Evolutionary conservation across 192 early-diverging fungal genomes (phyloP).

Genomic region (Borealophlyctis nickersoniae): DNA sequence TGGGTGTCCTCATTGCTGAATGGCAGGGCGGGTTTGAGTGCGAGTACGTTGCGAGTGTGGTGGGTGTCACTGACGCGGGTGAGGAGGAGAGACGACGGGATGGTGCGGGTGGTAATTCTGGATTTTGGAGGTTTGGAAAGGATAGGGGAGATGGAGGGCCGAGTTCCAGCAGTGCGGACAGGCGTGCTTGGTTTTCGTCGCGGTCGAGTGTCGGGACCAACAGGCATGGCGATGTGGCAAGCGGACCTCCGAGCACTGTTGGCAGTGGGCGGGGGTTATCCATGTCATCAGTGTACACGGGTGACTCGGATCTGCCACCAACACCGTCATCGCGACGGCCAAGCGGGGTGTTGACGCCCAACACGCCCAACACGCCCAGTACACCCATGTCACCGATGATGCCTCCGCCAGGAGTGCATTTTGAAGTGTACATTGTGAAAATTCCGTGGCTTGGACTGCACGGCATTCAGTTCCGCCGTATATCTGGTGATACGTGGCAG

Average conservation of each 20-base stretch:
- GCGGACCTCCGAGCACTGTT: not conserved
- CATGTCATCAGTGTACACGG: not conserved
- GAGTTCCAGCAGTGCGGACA: not conserved
- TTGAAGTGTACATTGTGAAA: slow-evolving; percentile 33
- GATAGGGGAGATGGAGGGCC: too few species aligned
- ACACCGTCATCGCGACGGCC: too few species aligned
- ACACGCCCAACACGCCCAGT: not conserved
- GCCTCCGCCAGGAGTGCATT: slow-evolving; percentile 11
- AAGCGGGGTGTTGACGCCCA: too few species aligned
- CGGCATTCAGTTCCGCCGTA: slow-evolving; percentile 25
- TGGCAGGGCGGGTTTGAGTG: slow-evolving; percentile 30
- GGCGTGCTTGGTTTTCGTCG: not conserved
- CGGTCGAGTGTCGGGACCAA: not conserved
- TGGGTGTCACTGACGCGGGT: not conserved
- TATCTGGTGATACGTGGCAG: slow-evolving; percentile 27
- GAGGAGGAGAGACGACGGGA: not conserved
- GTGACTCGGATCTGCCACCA: not conserved
- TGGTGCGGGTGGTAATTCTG: not conserved
- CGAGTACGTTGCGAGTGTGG: slow-evolving; percentile 16
- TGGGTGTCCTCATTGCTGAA: slow-evolving; percentile 23
- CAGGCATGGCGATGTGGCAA: not conserved
- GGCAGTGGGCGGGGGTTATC: not conserved
- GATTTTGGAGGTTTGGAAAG: not conserved
- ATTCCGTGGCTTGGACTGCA: slow-evolving; percentile 24
- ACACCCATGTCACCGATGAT: slow-evolving; percentile 9